Base-by-base conservation (phyloP, 257 asterid genomes). In the Coffea eugenioides region DNA sequence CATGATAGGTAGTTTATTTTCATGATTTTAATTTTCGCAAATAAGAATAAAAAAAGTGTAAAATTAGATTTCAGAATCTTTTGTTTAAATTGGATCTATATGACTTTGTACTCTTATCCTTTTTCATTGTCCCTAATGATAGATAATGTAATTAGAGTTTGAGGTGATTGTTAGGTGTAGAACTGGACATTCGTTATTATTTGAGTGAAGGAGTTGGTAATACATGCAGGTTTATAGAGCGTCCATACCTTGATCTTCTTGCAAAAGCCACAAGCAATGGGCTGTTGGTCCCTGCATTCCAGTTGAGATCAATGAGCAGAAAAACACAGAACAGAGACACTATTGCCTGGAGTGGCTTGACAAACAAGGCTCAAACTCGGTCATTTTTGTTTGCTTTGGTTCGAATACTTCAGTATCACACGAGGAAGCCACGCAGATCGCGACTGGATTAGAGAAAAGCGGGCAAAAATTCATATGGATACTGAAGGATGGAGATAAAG, bases 221-320 rank as follows among this genome's bases (percentile, higher is more conserved):
- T 25, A 43, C 73, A 0, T 49, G 52, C 21, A 41, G 81, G 46
- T 75, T 45, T 10, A 65, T 84, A 0, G 85, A 84, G 11, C 74
- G 65, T 6, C 62, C 69, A 4, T 81, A 71, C 52, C 52, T 85
- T 20, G 69, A 77, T 36, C 66, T 80, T 8, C 62, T 85, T 0
- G 79, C 74, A 0, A 49, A 45, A 66, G 75, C 14, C 54, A 45
- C 6, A 73, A 78, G 1, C 81, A 80, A 1, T 85, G 86, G 84
- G 84, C 88, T 25, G 51, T 85, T 62, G 85, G 85, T 23, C 87
- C 88, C 4, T 76, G 81, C 48, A 79, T 81, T 75, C 84, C 82
- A 14, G 66, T 84, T 36, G 18, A 6, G 11, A 61, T 14, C 12
- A 13, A 14, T n/a, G 49, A 36, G 15, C 56, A 25, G 5, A 15